Conservation (phyloP, 768 basidiomycete genomes). For the Suillus weaverae region DNA sequence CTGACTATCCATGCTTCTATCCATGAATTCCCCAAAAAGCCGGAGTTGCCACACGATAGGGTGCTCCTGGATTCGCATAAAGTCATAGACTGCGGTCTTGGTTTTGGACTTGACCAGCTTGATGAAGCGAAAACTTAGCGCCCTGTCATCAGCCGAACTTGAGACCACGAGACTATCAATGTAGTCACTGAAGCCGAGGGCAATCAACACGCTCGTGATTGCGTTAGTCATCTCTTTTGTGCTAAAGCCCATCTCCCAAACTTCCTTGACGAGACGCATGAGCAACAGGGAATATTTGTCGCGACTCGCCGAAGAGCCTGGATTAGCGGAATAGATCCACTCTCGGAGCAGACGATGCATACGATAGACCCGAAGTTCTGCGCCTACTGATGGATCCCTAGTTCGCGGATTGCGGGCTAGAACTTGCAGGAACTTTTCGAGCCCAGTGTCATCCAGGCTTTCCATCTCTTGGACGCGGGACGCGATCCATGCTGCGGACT, state of each 20-base stretch:
- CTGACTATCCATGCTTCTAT: slow-evolving; percentile 65
- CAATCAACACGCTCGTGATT: slow-evolving; percentile 40
- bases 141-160: slow-evolving; percentile 23
- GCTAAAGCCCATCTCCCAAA: slow-evolving; percentile 36
- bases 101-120: slow-evolving; percentile 53
- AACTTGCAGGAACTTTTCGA: slow-evolving; percentile 35
- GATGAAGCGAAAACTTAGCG: slow-evolving; percentile 51
- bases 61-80: slow-evolving; percentile 57
- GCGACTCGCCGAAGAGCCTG: slow-evolving; percentile 36
- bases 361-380: slow-evolving; percentile 53
- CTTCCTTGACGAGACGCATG: slow-evolving; percentile 49
- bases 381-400: slow-evolving; percentile 42
- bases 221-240: slow-evolving; percentile 32
- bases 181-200: slow-evolving; percentile 50
- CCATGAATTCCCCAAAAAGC: slow-evolving; percentile 72
- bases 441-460: slow-evolving; percentile 29
- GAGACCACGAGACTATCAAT: slow-evolving; percentile 21
- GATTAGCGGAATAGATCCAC: slow-evolving; percentile 52
- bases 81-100: slow-evolving; percentile 40
- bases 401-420: slow-evolving; percentile 48
- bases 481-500: slow-evolving; percentile 53
- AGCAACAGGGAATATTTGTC: slow-evolving; percentile 49
- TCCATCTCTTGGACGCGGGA: slow-evolving; percentile 43
- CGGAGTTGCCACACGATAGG: slow-evolving; percentile 67
- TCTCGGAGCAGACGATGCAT: slow-evolving; percentile 49